phyloP scores from a whole-genome alignment of 257 asterid species.

The Ilex asprella region DNA sequence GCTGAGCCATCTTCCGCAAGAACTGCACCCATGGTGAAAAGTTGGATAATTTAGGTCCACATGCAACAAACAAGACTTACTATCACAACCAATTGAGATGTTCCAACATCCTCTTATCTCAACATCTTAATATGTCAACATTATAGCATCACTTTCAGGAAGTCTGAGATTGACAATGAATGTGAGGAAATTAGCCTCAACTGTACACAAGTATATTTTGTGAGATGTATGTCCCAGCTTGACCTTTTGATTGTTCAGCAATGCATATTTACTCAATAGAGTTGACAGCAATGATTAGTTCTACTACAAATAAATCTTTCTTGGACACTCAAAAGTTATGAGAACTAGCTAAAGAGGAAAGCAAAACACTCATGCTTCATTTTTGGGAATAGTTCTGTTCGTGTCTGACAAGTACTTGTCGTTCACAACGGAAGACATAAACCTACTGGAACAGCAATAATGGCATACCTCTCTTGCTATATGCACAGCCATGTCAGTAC shows the following conservation, averaged over 20 bases:
- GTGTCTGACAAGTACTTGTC: too few relatives aligned
- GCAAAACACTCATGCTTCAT: not conserved
- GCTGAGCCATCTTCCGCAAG: conserved; percentile 95
- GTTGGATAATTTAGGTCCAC: not conserved
- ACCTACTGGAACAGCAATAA: not conserved
- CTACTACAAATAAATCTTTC: too few relatives aligned
- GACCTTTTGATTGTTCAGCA: too few relatives aligned
- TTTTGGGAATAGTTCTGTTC: not conserved
- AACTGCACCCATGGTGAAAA: conserved; percentile 40
- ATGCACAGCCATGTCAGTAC: conserved; percentile 97
- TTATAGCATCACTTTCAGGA: not conserved
- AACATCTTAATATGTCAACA: not conserved
- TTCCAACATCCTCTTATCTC: not conserved
- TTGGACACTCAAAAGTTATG: too few relatives aligned
- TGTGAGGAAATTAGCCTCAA: too few relatives aligned
- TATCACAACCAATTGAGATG: not conserved
- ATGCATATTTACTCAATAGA: too few relatives aligned
- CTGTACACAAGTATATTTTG: too few relatives aligned
- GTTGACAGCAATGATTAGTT: too few relatives aligned
- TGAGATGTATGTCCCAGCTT: too few relatives aligned
- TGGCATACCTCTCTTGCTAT: conserved; percentile 83
- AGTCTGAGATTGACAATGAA: not conserved
- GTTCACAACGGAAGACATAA: not conserved
- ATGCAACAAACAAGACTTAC: not conserved
- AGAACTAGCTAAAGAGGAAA: not conserved